These are phyloP conservation scores for Hippophae tibetana DNA, from an alignment of 306 rosid species.

Conservation along the genomic window DNA sequence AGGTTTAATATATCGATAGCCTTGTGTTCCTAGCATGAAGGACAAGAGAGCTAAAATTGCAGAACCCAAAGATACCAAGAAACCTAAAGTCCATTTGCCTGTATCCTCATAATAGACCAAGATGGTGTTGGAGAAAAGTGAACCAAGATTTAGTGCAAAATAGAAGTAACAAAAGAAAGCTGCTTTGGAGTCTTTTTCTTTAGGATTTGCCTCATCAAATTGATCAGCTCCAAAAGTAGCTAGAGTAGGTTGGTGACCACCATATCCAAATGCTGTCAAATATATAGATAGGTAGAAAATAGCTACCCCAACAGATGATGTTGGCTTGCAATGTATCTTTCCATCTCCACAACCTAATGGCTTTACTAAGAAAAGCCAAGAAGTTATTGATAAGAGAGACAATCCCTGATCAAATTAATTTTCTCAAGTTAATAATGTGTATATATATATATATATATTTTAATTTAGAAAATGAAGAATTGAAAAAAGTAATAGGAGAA, in stretches of 20 bases:
- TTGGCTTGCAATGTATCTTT: constrained; percentile 2
- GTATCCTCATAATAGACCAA: constrained; percentile 51
- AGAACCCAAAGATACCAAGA: constrained; percentile 40
- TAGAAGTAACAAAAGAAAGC: constrained; percentile 55
- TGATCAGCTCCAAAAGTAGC: constrained; percentile 67
- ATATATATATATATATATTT: too few relatives aligned
- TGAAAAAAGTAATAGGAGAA: background rate
- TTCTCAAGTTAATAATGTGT: too few relatives aligned
- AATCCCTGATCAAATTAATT: constrained; percentile 10
- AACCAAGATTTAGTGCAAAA: constrained; percentile 52
- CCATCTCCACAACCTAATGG: constrained; percentile 18
- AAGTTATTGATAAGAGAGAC: constrained; percentile 12
- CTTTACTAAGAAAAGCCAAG: constrained; percentile 12
- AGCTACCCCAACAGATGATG: constrained; percentile 18
- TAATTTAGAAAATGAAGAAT: too few relatives aligned
- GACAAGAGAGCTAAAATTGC: constrained; percentile 36
- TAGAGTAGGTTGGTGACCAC: constrained; percentile 51
- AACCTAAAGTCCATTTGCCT: constrained; percentile 54
- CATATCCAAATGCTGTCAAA: constrained; percentile 52
- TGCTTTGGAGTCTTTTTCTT: constrained; percentile 36
- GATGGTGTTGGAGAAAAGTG: constrained; percentile 57
- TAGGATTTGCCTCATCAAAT: constrained; percentile 40
- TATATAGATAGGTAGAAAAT: constrained; percentile 51
- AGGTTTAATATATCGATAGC: constrained; percentile 46
- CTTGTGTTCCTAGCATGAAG: constrained; percentile 33